Conservation (phyloP, 352 stramenopile genomes). For the Sclerospora graminicola region DNA sequence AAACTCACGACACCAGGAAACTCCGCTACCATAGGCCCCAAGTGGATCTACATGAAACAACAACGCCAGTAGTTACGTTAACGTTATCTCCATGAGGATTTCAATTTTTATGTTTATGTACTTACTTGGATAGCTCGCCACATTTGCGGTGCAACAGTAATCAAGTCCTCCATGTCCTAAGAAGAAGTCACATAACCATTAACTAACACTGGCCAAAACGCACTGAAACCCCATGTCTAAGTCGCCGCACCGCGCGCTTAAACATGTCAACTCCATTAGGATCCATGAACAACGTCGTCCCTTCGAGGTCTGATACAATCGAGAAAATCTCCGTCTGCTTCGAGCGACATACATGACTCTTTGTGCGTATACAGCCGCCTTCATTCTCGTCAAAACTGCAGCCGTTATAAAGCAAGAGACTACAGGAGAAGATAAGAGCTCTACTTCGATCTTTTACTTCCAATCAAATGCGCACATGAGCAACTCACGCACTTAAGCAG, state of each 20-base stretch:
- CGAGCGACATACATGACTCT: slow-evolving; percentile 58
- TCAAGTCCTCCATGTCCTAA: slow-evolving; percentile 51
- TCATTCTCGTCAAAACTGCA: slow-evolving; percentile 76
- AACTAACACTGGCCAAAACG: neutral
- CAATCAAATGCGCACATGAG: slow-evolving; percentile 13
- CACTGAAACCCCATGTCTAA: no score
- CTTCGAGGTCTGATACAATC: slow-evolving; percentile 65
- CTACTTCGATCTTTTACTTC: no score
- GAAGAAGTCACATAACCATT: neutral
- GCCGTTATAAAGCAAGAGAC: slow-evolving; percentile 69
- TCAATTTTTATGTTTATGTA: no score
- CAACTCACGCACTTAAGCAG: slow-evolving; percentile 63
- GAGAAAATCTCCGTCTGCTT: slow-evolving; percentile 81
- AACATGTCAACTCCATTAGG: slow-evolving; percentile 77
- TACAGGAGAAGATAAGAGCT: slow-evolving; percentile 12
- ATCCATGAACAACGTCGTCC: slow-evolving; percentile 78
- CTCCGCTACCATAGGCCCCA: slow-evolving; percentile 78
- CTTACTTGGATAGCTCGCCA: slow-evolving; percentile 72
- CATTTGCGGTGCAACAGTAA: slow-evolving; percentile 60
- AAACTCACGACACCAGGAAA: slow-evolving; percentile 82
- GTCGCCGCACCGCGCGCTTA: slow-evolving; percentile 41
- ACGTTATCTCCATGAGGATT: no score
- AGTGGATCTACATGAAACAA: slow-evolving; percentile 52
- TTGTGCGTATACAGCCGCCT: slow-evolving; percentile 27
- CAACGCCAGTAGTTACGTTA: slow-evolving; percentile 1